A percentile compares a stretch with the other conserved stretches of the same genome.
phyloP scores from a whole-genome alignment of 2,329 filamentous ascomycete genomes.

The Penicillium sp. region DNA sequence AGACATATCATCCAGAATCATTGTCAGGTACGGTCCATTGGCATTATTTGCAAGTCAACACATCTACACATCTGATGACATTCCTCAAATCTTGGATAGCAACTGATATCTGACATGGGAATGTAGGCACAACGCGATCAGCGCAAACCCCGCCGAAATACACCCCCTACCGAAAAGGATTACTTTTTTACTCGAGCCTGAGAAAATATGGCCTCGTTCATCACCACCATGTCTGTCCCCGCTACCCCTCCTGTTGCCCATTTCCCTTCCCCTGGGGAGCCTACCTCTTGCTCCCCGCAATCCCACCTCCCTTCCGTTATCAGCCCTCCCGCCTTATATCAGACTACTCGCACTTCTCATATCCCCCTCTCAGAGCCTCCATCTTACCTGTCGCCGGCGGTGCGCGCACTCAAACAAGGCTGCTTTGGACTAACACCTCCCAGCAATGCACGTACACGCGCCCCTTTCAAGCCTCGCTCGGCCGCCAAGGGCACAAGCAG shows the following conservation, averaged over 20 bases:
- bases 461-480: slow-evolving; percentile 86
- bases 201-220: slow-evolving; percentile 67
- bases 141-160: slow-evolving; percentile 20
- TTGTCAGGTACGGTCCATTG: neutral
- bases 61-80: neutral
- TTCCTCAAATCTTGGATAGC: neutral
- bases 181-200: neutral
- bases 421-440: slow-evolving; percentile 41
- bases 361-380: slow-evolving; percentile 30
- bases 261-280: slow-evolving; percentile 29
- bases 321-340: slow-evolving; percentile 29
- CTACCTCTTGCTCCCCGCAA: slow-evolving; percentile 20
- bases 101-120: slow-evolving; percentile 19
- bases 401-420: slow-evolving; percentile 39
- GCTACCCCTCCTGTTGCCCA: slow-evolving; percentile 35
- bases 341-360: slow-evolving; percentile 34
- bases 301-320: slow-evolving; percentile 18
- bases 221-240: slow-evolving; percentile 74
- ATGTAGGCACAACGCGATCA: slow-evolving; percentile 28
- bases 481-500: slow-evolving; percentile 80
- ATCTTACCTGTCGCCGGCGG: slow-evolving; percentile 37
- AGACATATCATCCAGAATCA: neutral
- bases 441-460: slow-evolving; percentile 83
- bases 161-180: slow-evolving; percentile 12
- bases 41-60: neutral